Percentiles rank a stretch among this genome's conserved stretches.
phyloP scores from a whole-genome alignment of 2,329 filamentous ascomycete species.

The Botrytis porri region DNA sequence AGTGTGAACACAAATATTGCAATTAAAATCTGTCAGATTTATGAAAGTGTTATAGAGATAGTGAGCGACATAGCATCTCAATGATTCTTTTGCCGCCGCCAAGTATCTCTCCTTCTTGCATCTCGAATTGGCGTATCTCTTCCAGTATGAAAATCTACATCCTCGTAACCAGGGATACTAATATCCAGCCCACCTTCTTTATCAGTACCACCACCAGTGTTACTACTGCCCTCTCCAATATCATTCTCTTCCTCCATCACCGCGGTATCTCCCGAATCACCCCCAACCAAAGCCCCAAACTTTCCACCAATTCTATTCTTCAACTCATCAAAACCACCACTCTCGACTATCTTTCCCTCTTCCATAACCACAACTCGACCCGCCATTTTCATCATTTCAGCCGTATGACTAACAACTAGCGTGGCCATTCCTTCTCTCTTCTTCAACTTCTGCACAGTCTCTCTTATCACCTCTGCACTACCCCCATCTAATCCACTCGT shows the following conservation, averaged over 20 bases:
- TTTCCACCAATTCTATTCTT: constrained; percentile 24
- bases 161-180: neutral
- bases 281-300: constrained; percentile 30
- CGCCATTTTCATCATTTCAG: constrained; percentile 82
- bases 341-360: constrained; percentile 63
- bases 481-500: constrained; percentile 76
- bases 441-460: constrained; percentile 54
- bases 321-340: constrained; percentile 64
- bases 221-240: constrained; percentile 1
- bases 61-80: neutral
- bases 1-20: neutral
- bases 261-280: neutral
- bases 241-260: neutral
- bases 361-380: constrained; percentile 72
- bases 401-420: constrained; percentile 76
- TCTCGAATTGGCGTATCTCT: neutral
- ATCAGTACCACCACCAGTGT: neutral
- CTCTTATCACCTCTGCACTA: constrained; percentile 61
- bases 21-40: neutral
- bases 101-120: constrained; percentile 10
- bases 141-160: neutral
- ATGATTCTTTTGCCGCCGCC: neutral
- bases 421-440: constrained; percentile 57
- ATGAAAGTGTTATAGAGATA: neutral
- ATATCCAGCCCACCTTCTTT: neutral